Conservation (phyloP, 768 basidiomycete species). For the Leccinum sublutescens region DNA sequence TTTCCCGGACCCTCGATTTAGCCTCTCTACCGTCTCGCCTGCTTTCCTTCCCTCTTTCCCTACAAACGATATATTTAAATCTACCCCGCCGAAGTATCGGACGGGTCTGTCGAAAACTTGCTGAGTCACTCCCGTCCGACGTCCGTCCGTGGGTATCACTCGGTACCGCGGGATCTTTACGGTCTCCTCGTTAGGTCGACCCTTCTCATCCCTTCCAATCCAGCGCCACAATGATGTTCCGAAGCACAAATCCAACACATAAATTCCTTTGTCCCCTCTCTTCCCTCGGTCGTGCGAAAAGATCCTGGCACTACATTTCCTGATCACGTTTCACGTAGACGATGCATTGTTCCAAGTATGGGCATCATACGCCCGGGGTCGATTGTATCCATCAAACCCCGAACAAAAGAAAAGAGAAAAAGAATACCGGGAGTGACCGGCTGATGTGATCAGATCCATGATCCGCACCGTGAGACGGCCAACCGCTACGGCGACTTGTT, state of each 20-base stretch:
- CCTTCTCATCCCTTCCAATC: not conserved
- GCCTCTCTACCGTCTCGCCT: too few relatives aligned
- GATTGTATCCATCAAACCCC: not conserved
- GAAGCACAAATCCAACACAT: not conserved
- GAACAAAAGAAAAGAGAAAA: not conserved
- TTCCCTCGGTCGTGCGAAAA: not conserved
- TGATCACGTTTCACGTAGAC: not conserved
- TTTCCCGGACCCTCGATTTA: too few relatives aligned
- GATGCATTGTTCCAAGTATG: not conserved
- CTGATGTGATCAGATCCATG: not conserved
- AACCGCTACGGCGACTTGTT: not conserved
- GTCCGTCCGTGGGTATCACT: not conserved
- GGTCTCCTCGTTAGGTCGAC: not conserved
- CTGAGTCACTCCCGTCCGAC: not conserved
- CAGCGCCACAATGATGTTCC: not conserved
- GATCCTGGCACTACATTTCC: not conserved
- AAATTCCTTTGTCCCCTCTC: not conserved
- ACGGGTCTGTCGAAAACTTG: not conserved
- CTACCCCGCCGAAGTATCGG: not conserved
- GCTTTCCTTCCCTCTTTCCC: too few relatives aligned
- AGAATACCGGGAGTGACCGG: not conserved
- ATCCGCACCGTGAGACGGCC: not conserved
- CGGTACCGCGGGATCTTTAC: not conserved
- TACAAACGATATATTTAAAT: not conserved
- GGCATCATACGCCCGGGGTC: not conserved